Evolutionary conservation across 2,329 filamentous ascomycete species (phyloP).

Genomic region (Diaporthe sp.): DNA sequence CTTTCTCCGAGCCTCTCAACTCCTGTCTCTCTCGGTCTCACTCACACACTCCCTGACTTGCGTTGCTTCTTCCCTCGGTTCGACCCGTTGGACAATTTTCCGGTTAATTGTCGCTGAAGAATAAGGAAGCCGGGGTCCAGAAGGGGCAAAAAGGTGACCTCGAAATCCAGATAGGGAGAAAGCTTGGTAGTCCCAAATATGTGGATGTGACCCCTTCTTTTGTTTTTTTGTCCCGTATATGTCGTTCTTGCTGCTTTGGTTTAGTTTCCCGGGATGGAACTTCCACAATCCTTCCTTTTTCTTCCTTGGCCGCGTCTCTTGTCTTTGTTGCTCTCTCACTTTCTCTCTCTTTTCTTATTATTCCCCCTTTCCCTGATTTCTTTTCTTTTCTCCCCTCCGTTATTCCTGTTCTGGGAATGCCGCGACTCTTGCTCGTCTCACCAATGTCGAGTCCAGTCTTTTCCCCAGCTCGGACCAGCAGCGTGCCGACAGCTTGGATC

Average conservation of each 20-base stretch:
- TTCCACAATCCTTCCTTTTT: slow-evolving; percentile 2
- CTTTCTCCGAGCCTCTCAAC: background rate
- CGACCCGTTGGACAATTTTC: background rate
- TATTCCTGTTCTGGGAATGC: slow-evolving; percentile 9
- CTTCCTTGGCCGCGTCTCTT: background rate
- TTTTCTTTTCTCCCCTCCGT: background rate
- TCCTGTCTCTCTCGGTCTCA: background rate
- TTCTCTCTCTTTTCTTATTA: background rate
- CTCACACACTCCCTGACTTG: background rate
- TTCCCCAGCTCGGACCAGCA: slow-evolving; percentile 39
- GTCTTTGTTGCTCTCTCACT: background rate
- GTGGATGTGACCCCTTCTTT: slow-evolving; percentile 3
- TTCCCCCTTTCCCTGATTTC: background rate
- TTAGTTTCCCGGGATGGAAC: background rate
- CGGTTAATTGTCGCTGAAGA: background rate
- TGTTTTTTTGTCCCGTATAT: background rate
- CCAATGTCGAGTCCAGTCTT: slow-evolving; percentile 20
- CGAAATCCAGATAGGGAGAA: background rate
- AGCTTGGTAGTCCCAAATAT: background rate
- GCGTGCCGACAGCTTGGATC: slow-evolving; percentile 40
- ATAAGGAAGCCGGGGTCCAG: slow-evolving; percentile 10
- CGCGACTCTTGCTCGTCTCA: slow-evolving; percentile 35
- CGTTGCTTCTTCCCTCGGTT: slow-evolving; percentile 11
- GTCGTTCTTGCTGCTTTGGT: slow-evolving; percentile 14
- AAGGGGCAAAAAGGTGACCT: slow-evolving; percentile 21